Evolutionary conservation across 371 early-diverging fungal species (phyloP), one percentile per base, ranked within the genome.

Genomic region (Rhizopus arrhizus): DNA sequence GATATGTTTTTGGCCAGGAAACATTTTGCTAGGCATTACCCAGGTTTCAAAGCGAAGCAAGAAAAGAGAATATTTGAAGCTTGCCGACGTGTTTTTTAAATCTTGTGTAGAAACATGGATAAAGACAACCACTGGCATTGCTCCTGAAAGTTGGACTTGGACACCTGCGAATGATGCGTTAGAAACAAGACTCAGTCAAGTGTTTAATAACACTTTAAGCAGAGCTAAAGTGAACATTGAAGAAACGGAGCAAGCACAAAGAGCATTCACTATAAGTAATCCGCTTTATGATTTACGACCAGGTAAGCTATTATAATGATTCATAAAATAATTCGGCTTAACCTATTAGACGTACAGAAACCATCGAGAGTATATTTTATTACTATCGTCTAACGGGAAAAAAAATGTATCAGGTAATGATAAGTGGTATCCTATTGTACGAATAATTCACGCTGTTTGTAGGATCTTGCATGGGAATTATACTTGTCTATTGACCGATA

Each of bases 281-380:
- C 40, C 70, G 8, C 34, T 56, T 7, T 73, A 72, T 33, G 85
- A 85, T 32, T 55, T 92, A 12, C 83, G 85, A 4, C 85, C 88
- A 16, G 89, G 88, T 61, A 67, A 59, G 34, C 7, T 11, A 12
- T 12, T 10, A 9, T 9, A 32, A 12, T 13, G 5, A 46, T 12
- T 7, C 3, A 3, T 15, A 45, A n/a, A 45, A n/a, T 15, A 45
- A 13, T 8, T 7, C 2, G 46, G 12, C 1, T 10, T 10, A 40
- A 12, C 40, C 10, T 2, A 12, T 7, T 10, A 40, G 40, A 40
- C 40, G 8, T 40, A 45, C 46, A 48, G 48, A 48, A 28, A 48
- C 48, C 5, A 22, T 91, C 28, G 94, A 93, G 67, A 85, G 86
- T 55, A 55, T 93, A 7, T 92, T 91, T 76, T 74, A 84, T 31